Base-by-base conservation (phyloP, 306 rosid species). In the Vigna trinervia region DNA sequence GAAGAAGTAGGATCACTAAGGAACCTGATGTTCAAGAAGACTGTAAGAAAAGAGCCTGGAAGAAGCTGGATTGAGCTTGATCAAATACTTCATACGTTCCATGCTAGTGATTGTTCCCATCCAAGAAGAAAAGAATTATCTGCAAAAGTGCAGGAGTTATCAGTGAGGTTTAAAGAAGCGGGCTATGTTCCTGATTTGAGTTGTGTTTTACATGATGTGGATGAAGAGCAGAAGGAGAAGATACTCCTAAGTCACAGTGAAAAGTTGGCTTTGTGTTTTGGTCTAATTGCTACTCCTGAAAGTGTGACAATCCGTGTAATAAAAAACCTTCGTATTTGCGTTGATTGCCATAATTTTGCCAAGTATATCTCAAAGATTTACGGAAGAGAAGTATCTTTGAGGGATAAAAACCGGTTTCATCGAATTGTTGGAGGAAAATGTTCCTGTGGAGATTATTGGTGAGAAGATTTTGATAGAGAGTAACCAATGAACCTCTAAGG, bases 151-250 rank as follows among this genome's bases (percentile, higher is more conserved):
- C 86, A 72, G 84, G 96, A 86, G 54, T 79, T 90, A 69, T 78
- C 87, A 20, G 65, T 85, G 19, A 81, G 81, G 57, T 85, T 95
- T 68, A 88, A 92, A 87, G 93, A 88, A 84, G 89, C 78, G 32
- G 97, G 95, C 46, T 90, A 92, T 75, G 77, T 84, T 86, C 97
- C 96, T 36, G 87, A 89, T 76, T 85, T 89, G 91, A 90, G 93
- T 50, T 92, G 95, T 80, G 97, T 88, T 68, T 81, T 92, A 38
- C 87, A 84, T 77, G 97, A 90, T 32, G 97, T 92, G 78, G 97
- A 92, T 62, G 98, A 92, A 10, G 98, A 94, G 82, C 94, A 88
- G 84, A 94, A 92, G 84, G 98, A 92, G 88, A 89, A 87, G 89
- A 81, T 88, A 69, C 93, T 94, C 74, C 78, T 88, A 56, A 86